Base-by-base conservation (phyloP, 495 filamentous ascomycete species). In the Lineolata rhizophorae region DNA sequence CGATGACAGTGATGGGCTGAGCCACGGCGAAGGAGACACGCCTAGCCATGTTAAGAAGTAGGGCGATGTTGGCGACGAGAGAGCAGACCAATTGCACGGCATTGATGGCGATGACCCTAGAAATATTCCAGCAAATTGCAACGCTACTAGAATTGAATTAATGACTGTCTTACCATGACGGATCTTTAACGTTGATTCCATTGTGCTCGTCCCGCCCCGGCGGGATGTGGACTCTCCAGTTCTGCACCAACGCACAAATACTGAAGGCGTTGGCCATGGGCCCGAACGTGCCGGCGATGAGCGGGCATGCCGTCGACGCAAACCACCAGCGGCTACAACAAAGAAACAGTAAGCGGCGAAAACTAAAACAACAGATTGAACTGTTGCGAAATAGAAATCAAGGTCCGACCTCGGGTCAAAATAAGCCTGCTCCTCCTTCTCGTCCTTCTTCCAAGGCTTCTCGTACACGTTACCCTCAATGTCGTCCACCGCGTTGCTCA, bases 211-310 rank as follows among this genome's bases (percentile, higher is more conserved):
- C 33, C 43, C 51, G 39, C 63, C 55, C 20, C 49, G 48, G 22
- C 41, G 57, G 60, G 28, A 70, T 61, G 30, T 61, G 58, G 39
- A 73, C 68, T 30, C 76, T 58, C 82, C 82, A 90, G 27, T 68
- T 61, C 40, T 68, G 57, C 4, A 72, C 68, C 20, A 92, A 54
- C 17, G 76, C 71, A 46, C 76, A 79, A 24, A 92, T 70, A 47
- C 64, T 77, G 61, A 91, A 81, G 13, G 76, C 71, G 60, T 56
- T 72, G 14, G 80, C 81, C 35, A 87, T 76, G 3, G 82, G 82
- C 0, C 82, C 82, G 33, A 92, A 71, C 0, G 79, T 84, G 26
- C 75, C 80, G 29, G 81, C 78, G 18, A 82, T 57, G 42, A 90
- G 62, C 18, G 82, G 82, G 39, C 81, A 79, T 6, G 69, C 76